These are phyloP conservation scores for Suillus alpinus DNA, from an alignment of 768 basidiomycete species.

Conservation along the genomic window DNA sequence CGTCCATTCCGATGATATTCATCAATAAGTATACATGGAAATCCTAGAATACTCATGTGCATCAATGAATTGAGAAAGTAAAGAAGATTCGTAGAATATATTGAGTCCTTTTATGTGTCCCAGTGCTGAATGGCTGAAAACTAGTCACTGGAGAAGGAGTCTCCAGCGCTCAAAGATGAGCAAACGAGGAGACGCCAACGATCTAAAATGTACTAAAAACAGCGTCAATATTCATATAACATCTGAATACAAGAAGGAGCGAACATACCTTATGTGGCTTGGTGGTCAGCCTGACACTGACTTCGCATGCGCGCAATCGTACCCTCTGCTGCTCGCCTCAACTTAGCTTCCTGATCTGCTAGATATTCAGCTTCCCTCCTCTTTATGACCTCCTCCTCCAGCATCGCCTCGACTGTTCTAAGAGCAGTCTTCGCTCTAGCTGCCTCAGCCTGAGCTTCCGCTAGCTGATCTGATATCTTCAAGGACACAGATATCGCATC, in stretches of 20 bases:
- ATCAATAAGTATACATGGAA: background rate
- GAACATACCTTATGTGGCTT: constrained; percentile 4
- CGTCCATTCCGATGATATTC: background rate
- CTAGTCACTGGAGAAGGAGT: background rate
- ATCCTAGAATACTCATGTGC: background rate
- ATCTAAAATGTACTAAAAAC: background rate
- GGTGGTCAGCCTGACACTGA: constrained; percentile 13
- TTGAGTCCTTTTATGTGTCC: background rate
- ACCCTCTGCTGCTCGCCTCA: constrained; percentile 52
- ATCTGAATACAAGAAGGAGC: background rate
- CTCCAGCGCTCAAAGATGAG: background rate
- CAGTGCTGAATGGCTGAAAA: background rate
- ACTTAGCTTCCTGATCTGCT: constrained; percentile 45
- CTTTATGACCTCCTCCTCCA: constrained; percentile 59
- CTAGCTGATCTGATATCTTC: constrained; percentile 68
- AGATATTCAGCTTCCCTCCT: constrained; percentile 57
- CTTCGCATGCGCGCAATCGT: constrained; percentile 35
- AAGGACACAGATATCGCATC: constrained; percentile 66
- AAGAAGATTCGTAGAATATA: background rate
- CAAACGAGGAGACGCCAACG: background rate
- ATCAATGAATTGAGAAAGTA: background rate
- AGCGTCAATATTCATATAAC: background rate
- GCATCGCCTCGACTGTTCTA: constrained; percentile 50
- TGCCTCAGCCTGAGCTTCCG: constrained; percentile 60
- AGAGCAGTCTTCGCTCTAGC: constrained; percentile 54